phyloP scores from a whole-genome alignment of 23 red algal species.

The Gracilaria domingensis region DNA sequence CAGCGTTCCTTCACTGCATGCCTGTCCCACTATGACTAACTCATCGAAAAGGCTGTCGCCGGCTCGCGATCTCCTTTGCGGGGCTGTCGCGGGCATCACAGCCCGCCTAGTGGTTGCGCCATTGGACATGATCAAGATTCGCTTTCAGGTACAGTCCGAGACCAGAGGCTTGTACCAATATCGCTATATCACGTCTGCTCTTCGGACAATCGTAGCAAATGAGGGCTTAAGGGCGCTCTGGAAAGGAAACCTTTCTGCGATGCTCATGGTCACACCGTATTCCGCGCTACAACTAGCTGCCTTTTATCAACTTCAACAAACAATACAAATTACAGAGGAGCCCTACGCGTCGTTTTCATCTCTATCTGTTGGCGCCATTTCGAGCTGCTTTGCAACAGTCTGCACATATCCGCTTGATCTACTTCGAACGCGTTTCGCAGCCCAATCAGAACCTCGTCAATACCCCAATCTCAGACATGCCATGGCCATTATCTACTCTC shows the following conservation, averaged over 20 bases:
- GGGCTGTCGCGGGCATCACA: slow-evolving; percentile 75
- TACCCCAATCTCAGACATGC: slow-evolving; percentile 70
- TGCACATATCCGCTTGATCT: slow-evolving; percentile 93
- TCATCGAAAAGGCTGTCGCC: slow-evolving; percentile 34
- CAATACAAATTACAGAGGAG: neutral
- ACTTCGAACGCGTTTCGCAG: slow-evolving; percentile 92
- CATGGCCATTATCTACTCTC: slow-evolving; percentile 40
- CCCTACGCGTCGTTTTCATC: slow-evolving; percentile 34
- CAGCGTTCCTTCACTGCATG: neutral
- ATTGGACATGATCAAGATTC: slow-evolving; percentile 93
- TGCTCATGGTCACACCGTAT: slow-evolving; percentile 95
- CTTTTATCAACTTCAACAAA: slow-evolving; percentile 81
- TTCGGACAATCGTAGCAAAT: slow-evolving; percentile 42
- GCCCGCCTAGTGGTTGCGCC: slow-evolving; percentile 86
- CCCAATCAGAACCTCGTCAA: slow-evolving; percentile 52
- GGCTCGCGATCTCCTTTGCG: slow-evolving; percentile 81
- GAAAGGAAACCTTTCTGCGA: slow-evolving; percentile 92
- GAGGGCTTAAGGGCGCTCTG: slow-evolving; percentile 83
- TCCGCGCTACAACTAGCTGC: slow-evolving; percentile 86
- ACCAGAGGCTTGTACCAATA: slow-evolving; percentile 56
- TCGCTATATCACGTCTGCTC: slow-evolving; percentile 25
- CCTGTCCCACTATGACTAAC: neutral
- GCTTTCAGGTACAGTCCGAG: slow-evolving; percentile 87
- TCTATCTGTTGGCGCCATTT: slow-evolving; percentile 68
- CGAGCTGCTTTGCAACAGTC: slow-evolving; percentile 77